Evolutionary conservation across 305 asterid genomes (phyloP).

Genomic region (Stenogyne calaminthoides): DNA sequence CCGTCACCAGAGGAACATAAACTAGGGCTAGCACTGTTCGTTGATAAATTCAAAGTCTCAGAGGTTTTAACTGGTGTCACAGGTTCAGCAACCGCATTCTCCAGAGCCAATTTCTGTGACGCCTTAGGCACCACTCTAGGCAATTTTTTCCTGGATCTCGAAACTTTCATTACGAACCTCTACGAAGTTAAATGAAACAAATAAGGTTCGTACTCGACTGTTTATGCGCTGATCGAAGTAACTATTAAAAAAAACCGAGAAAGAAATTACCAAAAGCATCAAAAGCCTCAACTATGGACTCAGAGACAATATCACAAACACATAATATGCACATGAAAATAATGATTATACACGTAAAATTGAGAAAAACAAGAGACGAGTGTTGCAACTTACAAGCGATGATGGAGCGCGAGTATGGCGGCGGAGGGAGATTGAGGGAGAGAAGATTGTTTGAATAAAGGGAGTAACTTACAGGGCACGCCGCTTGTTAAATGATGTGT

Average conservation of each 20-base stretch:
- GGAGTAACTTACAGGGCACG: neutral
- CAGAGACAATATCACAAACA: slow-evolving; percentile 28
- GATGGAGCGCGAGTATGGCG: slow-evolving; percentile 6
- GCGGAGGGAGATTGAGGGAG: too few species aligned
- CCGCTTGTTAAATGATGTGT: neutral
- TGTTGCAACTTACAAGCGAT: neutral
- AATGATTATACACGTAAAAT: neutral
- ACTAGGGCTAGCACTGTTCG: slow-evolving; percentile 32
- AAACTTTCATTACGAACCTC: slow-evolving; percentile 52
- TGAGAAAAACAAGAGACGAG: neutral
- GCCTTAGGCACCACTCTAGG: slow-evolving; percentile 29
- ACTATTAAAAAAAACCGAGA: slow-evolving; percentile 2
- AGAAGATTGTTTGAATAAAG: neutral
- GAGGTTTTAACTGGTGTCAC: slow-evolving; percentile 53
- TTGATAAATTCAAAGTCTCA: slow-evolving; percentile 35
- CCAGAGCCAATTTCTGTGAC: slow-evolving; percentile 27
- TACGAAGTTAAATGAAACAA: slow-evolving; percentile 9
- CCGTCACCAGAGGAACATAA: slow-evolving; percentile 31
- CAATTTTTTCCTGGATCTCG: slow-evolving; percentile 57
- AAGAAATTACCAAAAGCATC: neutral
- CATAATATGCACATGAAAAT: neutral
- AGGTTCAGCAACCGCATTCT: slow-evolving; percentile 46
- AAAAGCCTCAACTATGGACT: slow-evolving; percentile 17
- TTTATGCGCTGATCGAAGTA: neutral
- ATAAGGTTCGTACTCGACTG: too few species aligned